Conservation (phyloP, 495 filamentous ascomycete genomes). For the Penicillium cinerascens region DNA sequence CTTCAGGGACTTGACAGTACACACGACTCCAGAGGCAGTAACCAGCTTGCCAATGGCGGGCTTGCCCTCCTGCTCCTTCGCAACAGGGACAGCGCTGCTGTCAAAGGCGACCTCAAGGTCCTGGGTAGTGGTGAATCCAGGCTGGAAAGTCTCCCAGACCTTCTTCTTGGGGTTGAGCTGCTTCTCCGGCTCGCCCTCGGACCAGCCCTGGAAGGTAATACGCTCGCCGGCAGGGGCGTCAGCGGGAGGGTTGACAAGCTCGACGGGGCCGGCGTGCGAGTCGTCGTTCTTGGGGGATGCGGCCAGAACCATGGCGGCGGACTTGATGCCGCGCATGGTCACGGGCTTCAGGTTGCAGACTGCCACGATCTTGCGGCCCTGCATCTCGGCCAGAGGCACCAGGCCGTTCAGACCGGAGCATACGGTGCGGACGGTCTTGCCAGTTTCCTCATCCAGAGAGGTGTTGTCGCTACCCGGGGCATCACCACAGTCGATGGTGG, state of each 20-base stretch:
- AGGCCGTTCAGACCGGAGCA: constrained; percentile 95
- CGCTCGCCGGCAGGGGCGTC: constrained; percentile 77
- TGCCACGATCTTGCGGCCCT: constrained; percentile 86
- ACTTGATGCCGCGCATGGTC: constrained; percentile 97
- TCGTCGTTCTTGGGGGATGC: constrained; percentile 78
- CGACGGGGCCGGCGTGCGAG: constrained; percentile 83
- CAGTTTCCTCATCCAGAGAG: constrained; percentile 68
- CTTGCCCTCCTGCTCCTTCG: constrained; percentile 59
- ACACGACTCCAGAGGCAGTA: constrained; percentile 66
- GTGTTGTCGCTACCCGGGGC: constrained; percentile 82
- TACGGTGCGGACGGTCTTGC: constrained; percentile 85
- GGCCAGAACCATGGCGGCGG: constrained; percentile 90
- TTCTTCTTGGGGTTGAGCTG: constrained; percentile 98
- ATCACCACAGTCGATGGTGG: constrained; percentile 95
- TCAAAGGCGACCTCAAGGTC: constrained; percentile 77
- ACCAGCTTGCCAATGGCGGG: constrained; percentile 65
- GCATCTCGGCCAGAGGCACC: constrained; percentile 91
- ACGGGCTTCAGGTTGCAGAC: constrained; percentile 98
- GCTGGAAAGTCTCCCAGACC: constrained; percentile 93
- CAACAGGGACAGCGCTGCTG: constrained; percentile 55
- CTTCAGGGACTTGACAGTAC: constrained; percentile 69
- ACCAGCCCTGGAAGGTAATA: constrained; percentile 91
- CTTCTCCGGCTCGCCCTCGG: constrained; percentile 80
- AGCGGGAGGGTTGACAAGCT: constrained; percentile 84
- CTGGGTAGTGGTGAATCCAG: constrained; percentile 85